Conservation (phyloP, 2,329 filamentous ascomycete species). For the Fusarium denticulatum region DNA sequence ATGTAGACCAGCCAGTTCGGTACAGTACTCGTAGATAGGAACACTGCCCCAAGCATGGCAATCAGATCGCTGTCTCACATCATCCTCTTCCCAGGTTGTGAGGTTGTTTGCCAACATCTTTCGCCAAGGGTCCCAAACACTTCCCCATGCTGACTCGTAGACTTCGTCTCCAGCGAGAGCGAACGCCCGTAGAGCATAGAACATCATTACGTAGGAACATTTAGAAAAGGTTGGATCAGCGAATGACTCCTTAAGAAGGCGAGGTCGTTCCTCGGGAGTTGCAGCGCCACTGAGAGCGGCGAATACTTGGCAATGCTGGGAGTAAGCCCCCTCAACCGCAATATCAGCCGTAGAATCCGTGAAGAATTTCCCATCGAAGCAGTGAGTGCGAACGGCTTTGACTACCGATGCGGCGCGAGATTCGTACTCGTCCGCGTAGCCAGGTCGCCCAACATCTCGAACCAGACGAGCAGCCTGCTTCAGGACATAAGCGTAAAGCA, state of each 20-base stretch:
- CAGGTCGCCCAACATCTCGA: not conserved
- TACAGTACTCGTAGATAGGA: not conserved
- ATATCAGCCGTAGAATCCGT: not conserved
- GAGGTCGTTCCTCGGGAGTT: rapidly evolving
- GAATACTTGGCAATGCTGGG: not conserved
- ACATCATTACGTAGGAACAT: not conserved
- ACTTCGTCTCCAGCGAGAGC: not conserved
- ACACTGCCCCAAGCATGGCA: slow-evolving; percentile 4
- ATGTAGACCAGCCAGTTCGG: not conserved
- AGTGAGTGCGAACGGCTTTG: not conserved
- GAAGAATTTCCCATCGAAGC: not conserved
- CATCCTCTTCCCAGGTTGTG: not conserved
- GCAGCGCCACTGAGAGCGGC: not conserved
- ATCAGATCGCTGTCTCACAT: not conserved
- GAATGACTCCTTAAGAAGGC: rapidly evolving
- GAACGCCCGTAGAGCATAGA: not conserved
- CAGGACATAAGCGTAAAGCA: not conserved
- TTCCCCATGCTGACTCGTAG: not conserved
- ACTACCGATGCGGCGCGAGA: not conserved
- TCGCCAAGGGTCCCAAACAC: not conserved
- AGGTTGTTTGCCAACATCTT: not conserved
- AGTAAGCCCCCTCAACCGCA: not conserved
- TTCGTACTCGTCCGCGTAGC: not conserved
- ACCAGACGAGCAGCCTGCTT: not conserved
- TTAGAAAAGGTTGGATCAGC: not conserved